Percentiles rank a stretch among this genome's conserved stretches.
Evolutionary conservation across 441 rosid genomes (phyloP).

Genomic region (Erysimum cheiri): DNA sequence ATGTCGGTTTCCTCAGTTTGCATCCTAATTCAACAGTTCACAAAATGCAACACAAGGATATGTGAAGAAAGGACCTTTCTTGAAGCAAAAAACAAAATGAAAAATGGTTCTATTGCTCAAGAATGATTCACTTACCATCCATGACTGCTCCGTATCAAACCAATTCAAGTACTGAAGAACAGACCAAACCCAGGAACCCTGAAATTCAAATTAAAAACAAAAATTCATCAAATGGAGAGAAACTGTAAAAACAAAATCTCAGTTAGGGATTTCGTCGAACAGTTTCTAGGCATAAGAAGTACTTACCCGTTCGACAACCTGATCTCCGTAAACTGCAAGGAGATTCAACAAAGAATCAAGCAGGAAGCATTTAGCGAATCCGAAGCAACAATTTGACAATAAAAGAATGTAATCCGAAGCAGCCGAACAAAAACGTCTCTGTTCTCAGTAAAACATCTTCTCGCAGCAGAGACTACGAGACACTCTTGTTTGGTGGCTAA

Average conservation of each 20-base stretch:
- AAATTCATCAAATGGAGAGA: slow-evolving; percentile 7
- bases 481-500: neutral
- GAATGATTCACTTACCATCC: slow-evolving; percentile 66
- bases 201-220: neutral
- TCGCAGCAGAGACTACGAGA: too few relatives aligned
- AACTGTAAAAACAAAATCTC: neutral
- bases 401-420: neutral
- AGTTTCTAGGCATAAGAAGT: slow-evolving; percentile 35
- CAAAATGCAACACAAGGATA: neutral
- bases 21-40: neutral
- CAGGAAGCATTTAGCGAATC: neutral
- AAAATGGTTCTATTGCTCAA: neutral
- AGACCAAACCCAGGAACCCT: slow-evolving; percentile 36
- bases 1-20: neutral
- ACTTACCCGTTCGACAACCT: neutral
- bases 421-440: neutral
- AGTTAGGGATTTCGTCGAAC: slow-evolving; percentile 50
- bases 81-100: slow-evolving; percentile 8
- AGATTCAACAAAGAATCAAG: neutral
- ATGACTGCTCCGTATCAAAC: slow-evolving; percentile 50
- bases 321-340: neutral
- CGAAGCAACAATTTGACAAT: neutral
- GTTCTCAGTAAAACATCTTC: neutral
- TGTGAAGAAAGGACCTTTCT: neutral
- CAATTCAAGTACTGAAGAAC: slow-evolving; percentile 7